Base-by-base conservation (phyloP, 352 stramenopile species). In the Aphanomyces euteiches region DNA sequence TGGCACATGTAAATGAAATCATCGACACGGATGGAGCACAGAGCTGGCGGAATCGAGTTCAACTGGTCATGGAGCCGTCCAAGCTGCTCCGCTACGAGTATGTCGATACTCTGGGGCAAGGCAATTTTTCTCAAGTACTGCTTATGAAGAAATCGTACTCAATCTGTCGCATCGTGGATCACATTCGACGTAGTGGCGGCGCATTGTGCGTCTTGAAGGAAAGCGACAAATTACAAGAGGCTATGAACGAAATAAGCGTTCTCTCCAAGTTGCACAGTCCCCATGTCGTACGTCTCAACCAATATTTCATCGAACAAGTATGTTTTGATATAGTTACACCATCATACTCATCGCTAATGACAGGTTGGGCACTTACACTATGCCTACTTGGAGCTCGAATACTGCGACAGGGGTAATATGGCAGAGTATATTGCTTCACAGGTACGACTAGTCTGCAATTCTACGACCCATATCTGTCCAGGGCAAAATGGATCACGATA, bases 351-450 rank as follows among this genome's bases (percentile, higher is more conserved):
- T 28, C 28, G 28, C 28, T 28, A 28, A 28, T 28, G 6, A 12
- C 54, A 89, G 48, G 80, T 93, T n/a, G 84, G 79, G 3, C 83
- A 90, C 37, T 77, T 82, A 38, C 82, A 87, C 54, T 90, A 91
- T 74, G 82, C 81, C 17, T 93, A 92, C 79, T 90, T 93, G 43
- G 83, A 90, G 67, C 90, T 92, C 80, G 86, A 93, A 73, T 92
- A 80, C 47, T 93, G 85, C 63, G 83, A 90, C 57, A 63, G 73
- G 21, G 84, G 86, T 4, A 83, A 90, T 64, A 68, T 75, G 19
- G 48, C 74, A 8, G 53, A 74, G 12, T 73, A 71, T 10, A 59
- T 73, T 17, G 47, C 39, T 5, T 74, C 28, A n/a, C n/a, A 66
- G 8, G 56, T 66, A 28, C 28, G 48, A 39, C 4, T 7, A 39